These are phyloP conservation scores for Populus pruinosa DNA, from an alignment of 345 rosid genomes.

Conservation along the genomic window DNA sequence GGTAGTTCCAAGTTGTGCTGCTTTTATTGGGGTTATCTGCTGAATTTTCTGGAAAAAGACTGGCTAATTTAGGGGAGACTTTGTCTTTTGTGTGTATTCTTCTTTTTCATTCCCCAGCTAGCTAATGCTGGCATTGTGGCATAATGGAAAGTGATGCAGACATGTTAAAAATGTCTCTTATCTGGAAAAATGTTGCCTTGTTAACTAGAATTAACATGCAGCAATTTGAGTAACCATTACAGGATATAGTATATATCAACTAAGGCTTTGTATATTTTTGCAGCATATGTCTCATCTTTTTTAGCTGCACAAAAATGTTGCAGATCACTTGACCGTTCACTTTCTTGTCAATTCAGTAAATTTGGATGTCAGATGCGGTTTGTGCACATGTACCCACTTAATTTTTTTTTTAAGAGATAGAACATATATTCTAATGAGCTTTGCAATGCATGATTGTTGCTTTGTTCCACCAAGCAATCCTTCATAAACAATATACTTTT, in stretches of 20 bases:
- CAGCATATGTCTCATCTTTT: neutral
- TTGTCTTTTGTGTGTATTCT: neutral
- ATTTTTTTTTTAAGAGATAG: neutral
- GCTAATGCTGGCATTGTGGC: neutral
- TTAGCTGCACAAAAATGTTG: neutral
- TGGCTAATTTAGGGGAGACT: neutral
- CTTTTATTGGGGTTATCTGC: neutral
- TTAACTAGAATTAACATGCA: neutral
- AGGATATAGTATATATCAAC: neutral
- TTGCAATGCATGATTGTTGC: neutral
- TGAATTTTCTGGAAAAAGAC: neutral
- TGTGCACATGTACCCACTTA: neutral
- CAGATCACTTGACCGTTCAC: neutral
- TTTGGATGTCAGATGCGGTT: neutral
- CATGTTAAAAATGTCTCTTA: neutral
- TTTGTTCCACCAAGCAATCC: neutral
- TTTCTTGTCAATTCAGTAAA: neutral
- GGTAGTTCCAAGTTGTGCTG: neutral
- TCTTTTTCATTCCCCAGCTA: neutral
- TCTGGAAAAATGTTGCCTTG: neutral
- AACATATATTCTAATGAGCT: neutral
- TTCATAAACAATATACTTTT: neutral
- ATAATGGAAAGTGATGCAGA: neutral
- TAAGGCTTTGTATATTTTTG: neutral
- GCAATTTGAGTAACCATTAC: neutral